phyloP scores from a whole-genome alignment of 1,284 basidiomycete species.

The Heterobasidion irregulare region DNA sequence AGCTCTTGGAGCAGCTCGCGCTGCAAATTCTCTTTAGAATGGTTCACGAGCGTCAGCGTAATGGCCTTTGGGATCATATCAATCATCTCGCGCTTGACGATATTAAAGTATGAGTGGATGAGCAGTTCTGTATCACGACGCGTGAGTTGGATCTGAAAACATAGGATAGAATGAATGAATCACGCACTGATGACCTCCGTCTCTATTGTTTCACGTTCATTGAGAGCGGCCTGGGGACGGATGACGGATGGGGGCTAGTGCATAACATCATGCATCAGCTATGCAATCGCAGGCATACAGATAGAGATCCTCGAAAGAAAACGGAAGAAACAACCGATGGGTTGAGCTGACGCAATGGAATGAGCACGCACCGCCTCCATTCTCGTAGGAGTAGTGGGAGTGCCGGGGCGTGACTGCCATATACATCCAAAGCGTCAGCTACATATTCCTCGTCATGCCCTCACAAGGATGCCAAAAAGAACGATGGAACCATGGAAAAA shows the following conservation, averaged over 20 bases:
- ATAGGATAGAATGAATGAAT: neutral
- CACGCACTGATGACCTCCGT: conserved; percentile 97
- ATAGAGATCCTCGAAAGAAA: neutral
- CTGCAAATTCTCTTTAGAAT: conserved; percentile 90
- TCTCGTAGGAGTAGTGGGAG: neutral
- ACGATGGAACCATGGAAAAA: neutral
- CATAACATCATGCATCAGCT: neutral
- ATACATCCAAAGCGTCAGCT: neutral
- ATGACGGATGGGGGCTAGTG: conserved; percentile 78
- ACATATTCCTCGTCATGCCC: neutral
- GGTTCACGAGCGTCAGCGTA: conserved; percentile 86
- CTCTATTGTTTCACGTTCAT: conserved; percentile 95
- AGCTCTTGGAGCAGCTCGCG: conserved; percentile 83
- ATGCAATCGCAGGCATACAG: too few species aligned
- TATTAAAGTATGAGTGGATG: conserved; percentile 92
- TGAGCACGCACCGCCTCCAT: neutral
- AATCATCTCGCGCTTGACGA: conserved; percentile 98
- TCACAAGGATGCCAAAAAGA: too few species aligned
- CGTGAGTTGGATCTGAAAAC: neutral
- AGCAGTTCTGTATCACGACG: conserved; percentile 56
- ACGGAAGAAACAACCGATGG: neutral
- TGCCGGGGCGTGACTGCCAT: neutral
- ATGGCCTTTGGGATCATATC: conserved; percentile 99
- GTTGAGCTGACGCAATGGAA: neutral
- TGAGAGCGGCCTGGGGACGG: conserved; percentile 88